Percentiles rank a stretch among this genome's conserved stretches.
These are phyloP conservation scores for Xylariales sp. DNA, from an alignment of 2,329 filamentous ascomycete genomes.

Conservation along the genomic window DNA sequence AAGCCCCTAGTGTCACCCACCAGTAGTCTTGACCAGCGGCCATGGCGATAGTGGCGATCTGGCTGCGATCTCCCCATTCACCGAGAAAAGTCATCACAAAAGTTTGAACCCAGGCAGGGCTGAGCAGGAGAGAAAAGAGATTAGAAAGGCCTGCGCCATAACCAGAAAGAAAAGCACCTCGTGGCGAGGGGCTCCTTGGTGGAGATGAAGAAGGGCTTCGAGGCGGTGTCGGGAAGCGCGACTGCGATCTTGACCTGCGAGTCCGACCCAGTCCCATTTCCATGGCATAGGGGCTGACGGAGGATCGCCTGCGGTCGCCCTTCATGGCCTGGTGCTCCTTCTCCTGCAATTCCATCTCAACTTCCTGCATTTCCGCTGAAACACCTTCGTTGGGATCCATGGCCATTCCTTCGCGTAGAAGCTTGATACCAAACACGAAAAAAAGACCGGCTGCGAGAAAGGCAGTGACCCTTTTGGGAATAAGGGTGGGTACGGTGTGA, in stretches of 20 bases:
- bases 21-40: conserved; percentile 97
- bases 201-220: conserved; percentile 77
- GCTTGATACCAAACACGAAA: conserved; percentile 79
- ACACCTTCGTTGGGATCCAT: conserved; percentile 92
- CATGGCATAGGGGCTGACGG: conserved; percentile 69
- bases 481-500: conserved; percentile 83
- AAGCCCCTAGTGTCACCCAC: conserved; percentile 92
- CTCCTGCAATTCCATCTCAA: conserved; percentile 88
- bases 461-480: conserved; percentile 87
- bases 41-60: conserved; percentile 99
- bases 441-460: conserved; percentile 83
- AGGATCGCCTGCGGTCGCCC: conserved; percentile 60
- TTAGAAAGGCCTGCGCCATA: conserved; percentile 64
- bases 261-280: conserved; percentile 69
- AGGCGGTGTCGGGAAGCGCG: conserved; percentile 73
- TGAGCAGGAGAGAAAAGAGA: conserved; percentile 80
- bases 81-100: conserved; percentile 99
- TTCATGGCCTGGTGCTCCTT: conserved; percentile 77
- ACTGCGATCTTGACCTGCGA: conserved; percentile 68
- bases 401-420: conserved; percentile 79
- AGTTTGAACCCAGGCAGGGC: conserved; percentile 96
- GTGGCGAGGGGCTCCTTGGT: conserved; percentile 53
- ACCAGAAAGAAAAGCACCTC: conserved; percentile 25
- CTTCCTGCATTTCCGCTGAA: conserved; percentile 95
- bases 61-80: conserved; percentile 95